Conservation (phyloP, 2,329 filamentous ascomycete species). For the Celoporthe dispersa region DNA sequence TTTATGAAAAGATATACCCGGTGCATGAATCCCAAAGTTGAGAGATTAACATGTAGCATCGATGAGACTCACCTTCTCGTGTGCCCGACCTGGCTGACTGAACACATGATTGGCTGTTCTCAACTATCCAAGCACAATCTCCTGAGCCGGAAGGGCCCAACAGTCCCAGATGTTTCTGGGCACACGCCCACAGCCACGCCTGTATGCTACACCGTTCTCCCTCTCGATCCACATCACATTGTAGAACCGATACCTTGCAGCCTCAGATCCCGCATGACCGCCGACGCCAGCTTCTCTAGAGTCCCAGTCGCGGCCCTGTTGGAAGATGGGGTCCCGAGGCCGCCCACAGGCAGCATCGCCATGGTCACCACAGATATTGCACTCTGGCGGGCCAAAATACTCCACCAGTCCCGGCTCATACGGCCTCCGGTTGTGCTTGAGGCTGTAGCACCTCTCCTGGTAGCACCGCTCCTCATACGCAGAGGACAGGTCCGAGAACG, state of each 20-base stretch:
- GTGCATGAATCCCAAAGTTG: too few species aligned
- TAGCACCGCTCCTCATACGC: not conserved
- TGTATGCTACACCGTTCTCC: not conserved
- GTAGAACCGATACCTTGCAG: not conserved
- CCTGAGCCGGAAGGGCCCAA: not conserved
- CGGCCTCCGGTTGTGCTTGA: not conserved
- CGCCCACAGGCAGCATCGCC: not conserved
- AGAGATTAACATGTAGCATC: too few species aligned
- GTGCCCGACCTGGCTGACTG: too few species aligned
- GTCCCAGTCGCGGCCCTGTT: not conserved
- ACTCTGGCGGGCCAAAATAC: not conserved
- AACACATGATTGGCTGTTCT: not conserved
- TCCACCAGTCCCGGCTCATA: not conserved
- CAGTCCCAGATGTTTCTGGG: not conserved
- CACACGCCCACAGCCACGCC: not conserved
- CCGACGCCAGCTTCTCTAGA: not conserved
- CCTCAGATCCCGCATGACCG: not conserved
- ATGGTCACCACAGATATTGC: not conserved
- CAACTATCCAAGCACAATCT: not conserved
- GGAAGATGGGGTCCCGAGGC: not conserved
- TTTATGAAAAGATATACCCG: too few species aligned
- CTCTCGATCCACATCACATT: constrained; percentile 2
- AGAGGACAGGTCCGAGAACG: not conserved
- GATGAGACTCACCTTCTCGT: too few species aligned
- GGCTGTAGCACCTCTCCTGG: not conserved